Evolutionary conservation across 2,329 filamentous ascomycete genomes (phyloP), one percentile per base, ranked within the genome.

Genomic region (Malbranchea cinnamomea): DNA sequence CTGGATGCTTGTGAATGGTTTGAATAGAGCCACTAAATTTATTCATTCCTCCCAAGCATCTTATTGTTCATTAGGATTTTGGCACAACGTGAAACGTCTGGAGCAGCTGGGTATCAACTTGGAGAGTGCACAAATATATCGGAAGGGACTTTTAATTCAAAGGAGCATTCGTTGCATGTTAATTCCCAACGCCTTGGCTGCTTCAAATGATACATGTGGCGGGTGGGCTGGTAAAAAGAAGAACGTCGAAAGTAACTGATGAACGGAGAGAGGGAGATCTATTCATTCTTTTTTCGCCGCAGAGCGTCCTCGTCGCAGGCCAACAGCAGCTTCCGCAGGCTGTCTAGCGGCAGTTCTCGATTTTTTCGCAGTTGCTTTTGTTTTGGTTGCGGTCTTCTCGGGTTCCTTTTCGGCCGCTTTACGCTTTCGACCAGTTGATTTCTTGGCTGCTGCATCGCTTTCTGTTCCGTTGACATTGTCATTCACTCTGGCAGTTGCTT

Each of bases 401-500:
- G 17, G 27, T 10, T 29, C 23, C 13, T 18, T 22, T 21, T 35
- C 25, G 13, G 13, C n/a, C 7, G 24, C 29, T 18, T 16, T 21
- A 9, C 24, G 25, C 19, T 33, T 28, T 12, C 22, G 17, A 10
- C 16, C 21, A 5, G 14, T 15, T 13, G 5, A 9, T 7, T 10
- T 20, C n/a, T n/a, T n/a, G n/a, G n/a, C n/a, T 23, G 25, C 17
- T 11, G n/a, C 10, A 4, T 12, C 12, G 3, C 13, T 24, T 32
- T 44, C 25, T 41, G 39, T 19, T 34, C 45, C 28, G 45, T 48
- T 5, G 38, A 32, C 11, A 32, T 45, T 12, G 41, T 34, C 17
- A 40, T 45, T 34, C 53, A 52, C 4, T 38, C 23, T 6, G 33
- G 21, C 12, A 24, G 27, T 20, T 20, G 15, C n/a, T 35, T 29